A percentile compares a stretch with the other conserved stretches of the same genome.
Conservation (phyloP, 768 basidiomycete genomes). For the Neoboletus magnificus region DNA sequence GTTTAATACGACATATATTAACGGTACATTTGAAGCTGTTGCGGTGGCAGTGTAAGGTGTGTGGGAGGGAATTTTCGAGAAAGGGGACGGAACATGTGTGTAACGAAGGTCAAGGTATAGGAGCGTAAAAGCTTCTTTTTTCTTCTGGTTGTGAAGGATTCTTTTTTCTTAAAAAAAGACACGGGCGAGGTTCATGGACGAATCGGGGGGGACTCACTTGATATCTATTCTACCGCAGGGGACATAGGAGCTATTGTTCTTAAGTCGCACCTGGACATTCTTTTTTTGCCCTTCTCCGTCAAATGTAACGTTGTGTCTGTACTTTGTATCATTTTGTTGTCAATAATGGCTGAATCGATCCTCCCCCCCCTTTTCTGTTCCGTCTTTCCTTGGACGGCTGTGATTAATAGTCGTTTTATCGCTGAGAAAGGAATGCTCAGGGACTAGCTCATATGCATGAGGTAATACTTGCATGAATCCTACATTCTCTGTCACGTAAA, state of each 20-base stretch:
- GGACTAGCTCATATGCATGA: too few relatives aligned
- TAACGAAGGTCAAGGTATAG: not conserved
- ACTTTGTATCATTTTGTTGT: not conserved
- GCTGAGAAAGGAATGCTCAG: not conserved
- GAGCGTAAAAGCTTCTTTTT: not conserved
- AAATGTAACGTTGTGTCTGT: too few relatives aligned
- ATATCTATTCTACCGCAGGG: not conserved
- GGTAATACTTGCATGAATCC: too few relatives aligned
- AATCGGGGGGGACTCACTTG: not conserved
- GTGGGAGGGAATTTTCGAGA: constrained; percentile 16
- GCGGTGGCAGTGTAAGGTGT: constrained; percentile 15
- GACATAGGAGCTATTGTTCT: too few relatives aligned
- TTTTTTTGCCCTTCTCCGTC: too few relatives aligned
- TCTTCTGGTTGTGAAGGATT: not conserved
- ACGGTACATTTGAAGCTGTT: constrained; percentile 17
- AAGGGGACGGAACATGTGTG: constrained; percentile 16
- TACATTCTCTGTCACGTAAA: too few relatives aligned
- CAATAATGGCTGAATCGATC: not conserved
- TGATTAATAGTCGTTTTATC: not conserved
- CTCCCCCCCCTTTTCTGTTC: not conserved
- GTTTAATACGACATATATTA: constrained; percentile 16
- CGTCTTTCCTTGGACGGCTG: too few relatives aligned
- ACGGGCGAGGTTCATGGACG: not conserved
- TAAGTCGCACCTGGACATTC: too few relatives aligned
- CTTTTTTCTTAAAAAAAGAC: not conserved